A percentile compares a stretch with the other conserved stretches of the same genome.
Evolutionary conservation across 148 eudicot species (phyloP).

Genomic region (Rhododendron vialii): DNA sequence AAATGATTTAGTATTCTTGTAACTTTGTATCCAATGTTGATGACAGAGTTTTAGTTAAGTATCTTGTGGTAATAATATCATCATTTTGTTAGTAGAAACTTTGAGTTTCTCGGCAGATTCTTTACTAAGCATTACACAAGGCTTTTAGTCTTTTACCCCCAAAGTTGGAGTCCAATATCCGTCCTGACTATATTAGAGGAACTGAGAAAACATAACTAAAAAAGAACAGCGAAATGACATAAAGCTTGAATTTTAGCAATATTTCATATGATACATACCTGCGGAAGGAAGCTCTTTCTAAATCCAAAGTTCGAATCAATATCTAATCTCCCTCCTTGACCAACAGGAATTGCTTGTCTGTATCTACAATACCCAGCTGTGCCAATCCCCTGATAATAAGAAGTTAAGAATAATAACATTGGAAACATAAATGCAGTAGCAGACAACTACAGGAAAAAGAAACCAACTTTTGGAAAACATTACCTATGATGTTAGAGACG

Average conservation of each 20-base stretch:
- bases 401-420: background rate
- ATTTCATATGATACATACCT: constrained; percentile 28
- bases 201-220: background rate
- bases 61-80: background rate
- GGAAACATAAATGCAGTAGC: background rate
- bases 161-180: background rate
- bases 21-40: background rate
- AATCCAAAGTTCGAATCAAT: constrained; percentile 68
- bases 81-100: background rate
- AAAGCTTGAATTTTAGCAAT: background rate
- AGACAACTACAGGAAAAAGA: background rate
- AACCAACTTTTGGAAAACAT: background rate
- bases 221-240: background rate
- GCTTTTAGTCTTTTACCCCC: background rate
- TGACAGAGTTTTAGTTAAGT: background rate
- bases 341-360: constrained; percentile 75
- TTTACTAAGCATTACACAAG: background rate
- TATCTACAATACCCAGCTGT: constrained; percentile 83
- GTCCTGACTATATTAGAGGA: background rate
- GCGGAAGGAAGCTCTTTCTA: constrained; percentile 78
- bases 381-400: constrained; percentile 42
- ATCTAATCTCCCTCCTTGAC: constrained; percentile 65
- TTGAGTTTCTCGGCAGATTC: background rate
- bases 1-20: background rate
- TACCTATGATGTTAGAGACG: background rate